Conservation (phyloP, 2,329 filamentous ascomycete genomes). For the Gremmenia infestans region DNA sequence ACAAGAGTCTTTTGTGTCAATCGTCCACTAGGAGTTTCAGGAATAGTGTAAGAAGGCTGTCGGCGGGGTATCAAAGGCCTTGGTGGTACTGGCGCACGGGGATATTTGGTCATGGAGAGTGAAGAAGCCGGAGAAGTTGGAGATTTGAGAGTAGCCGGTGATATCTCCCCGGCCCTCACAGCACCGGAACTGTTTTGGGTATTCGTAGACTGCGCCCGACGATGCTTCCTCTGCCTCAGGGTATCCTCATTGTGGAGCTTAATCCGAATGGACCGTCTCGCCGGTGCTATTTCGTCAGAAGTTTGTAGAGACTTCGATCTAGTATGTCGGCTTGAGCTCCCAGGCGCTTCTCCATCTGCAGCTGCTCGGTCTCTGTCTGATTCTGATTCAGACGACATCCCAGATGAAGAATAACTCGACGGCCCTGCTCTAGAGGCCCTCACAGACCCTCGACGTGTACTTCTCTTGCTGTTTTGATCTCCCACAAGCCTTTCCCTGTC, state of each 20-base stretch:
- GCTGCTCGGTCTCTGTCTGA: conserved; percentile 44
- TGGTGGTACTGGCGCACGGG: conserved; percentile 82
- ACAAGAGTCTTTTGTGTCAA: conserved; percentile 87
- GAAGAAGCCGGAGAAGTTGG: conserved; percentile 75
- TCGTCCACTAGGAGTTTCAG: conserved; percentile 43
- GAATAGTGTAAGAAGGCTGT: conserved; percentile 75
- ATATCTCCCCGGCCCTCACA: conserved; percentile 41
- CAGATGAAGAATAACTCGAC: conserved; percentile 50
- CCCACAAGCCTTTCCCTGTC: conserved; percentile 9
- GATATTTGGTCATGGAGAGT: conserved; percentile 76
- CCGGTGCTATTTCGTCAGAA: conserved; percentile 60
- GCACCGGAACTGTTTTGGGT: conserved; percentile 36
- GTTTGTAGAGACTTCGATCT: conserved; percentile 58
- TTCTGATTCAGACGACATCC: conserved; percentile 60
- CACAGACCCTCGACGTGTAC: conserved; percentile 11
- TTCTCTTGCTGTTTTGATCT: conserved; percentile 17
- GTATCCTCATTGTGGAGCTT: conserved; percentile 81
- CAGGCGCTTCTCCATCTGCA: conserved; percentile 17
- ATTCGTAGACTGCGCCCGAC: conserved; percentile 49
- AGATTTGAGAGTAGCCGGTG: conserved; percentile 81
- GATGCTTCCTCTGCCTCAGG: conserved; percentile 66
- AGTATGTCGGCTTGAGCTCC: conserved; percentile 42
- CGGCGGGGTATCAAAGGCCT: conserved; percentile 83
- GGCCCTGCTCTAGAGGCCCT: conserved; percentile 16
- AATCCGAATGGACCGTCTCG: conserved; percentile 80